Base-by-base conservation (phyloP, 352 stramenopile genomes). In the Pythium aquatile region DNA sequence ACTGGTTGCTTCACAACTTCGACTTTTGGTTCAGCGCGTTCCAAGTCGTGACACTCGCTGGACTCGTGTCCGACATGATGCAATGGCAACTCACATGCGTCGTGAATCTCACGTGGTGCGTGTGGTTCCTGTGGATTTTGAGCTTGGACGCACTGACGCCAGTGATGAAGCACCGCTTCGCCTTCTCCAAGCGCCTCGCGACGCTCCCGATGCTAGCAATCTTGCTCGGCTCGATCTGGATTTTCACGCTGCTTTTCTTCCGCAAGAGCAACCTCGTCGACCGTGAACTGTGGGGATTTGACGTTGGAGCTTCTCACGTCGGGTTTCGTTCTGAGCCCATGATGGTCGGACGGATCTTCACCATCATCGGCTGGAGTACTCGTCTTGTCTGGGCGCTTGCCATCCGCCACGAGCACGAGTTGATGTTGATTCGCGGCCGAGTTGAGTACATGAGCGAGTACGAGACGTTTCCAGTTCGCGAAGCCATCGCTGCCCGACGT, bases 111-210 rank as follows among this genome's bases (percentile, higher is more conserved):
- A 44, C 24, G 13, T 67, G 61, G 61, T 20, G 14, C n/a, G 28
- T 68, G 7, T 68, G 61, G 61, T 40, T 52, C 33, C 8, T 58
- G 3, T 68, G 53, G 53, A 17, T 20, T 1, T 17, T 62, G 24
- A 51, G 42, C 24, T 46, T 68, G 32, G 61, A 68, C 33, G 52
- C 61, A 11, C 6, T 58, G 30, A 68, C 54, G 9, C 53, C 61
- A 7, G 30, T 48, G 13, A 52, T 66, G 24, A 66, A 66, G 35
- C 2, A 47, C 1, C 51, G 29, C 11, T n/a, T 66, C 1, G 39
- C 39, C 20, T 47, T 47, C 17, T 24, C 39, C 39, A 47, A 47
- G 39, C 39, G 39, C 14, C 16, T 47, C 39, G 39, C 39, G 17
- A 47, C 39, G 16, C 17, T 47, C 4, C 39, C 39, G 7, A 24